A percentile compares a stretch with the other conserved stretches of the same genome.
Evolutionary conservation across 1,284 basidiomycete species (phyloP).

Genomic region (Apiotrichum gracile): DNA sequence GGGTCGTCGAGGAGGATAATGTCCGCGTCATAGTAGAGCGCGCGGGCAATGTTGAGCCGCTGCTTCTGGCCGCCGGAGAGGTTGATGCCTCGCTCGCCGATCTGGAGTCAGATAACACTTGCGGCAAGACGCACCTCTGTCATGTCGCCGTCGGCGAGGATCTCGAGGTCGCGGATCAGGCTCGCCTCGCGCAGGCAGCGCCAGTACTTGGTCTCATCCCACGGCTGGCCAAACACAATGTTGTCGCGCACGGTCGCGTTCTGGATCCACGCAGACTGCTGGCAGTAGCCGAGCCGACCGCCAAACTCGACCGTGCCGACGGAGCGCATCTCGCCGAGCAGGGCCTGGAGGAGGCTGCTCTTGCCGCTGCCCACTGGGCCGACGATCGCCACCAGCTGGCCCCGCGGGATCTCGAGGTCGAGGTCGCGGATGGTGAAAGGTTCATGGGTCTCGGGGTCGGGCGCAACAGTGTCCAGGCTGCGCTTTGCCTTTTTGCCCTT

Average conservation of each 20-base stretch:
- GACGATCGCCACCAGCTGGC: slow-evolving; percentile 60
- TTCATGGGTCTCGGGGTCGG: not conserved
- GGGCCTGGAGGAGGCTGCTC: slow-evolving; percentile 62
- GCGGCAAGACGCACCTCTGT: slow-evolving; percentile 52
- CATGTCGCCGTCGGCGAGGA: slow-evolving; percentile 66
- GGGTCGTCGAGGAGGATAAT: slow-evolving; percentile 83
- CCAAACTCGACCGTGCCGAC: slow-evolving; percentile 58
- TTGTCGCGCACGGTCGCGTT: slow-evolving; percentile 61
- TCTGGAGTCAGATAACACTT: slow-evolving; percentile 59
- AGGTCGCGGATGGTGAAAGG: slow-evolving; percentile 56
- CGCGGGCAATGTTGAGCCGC: slow-evolving; percentile 62
- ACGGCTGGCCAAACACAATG: slow-evolving; percentile 62
- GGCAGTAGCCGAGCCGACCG: slow-evolving; percentile 70
- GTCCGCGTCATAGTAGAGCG: slow-evolving; percentile 76
- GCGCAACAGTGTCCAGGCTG: not conserved
- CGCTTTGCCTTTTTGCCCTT: not conserved
- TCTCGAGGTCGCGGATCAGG: slow-evolving; percentile 62
- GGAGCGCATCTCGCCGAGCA: slow-evolving; percentile 65
- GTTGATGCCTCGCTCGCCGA: slow-evolving; percentile 46
- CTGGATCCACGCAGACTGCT: slow-evolving; percentile 77
- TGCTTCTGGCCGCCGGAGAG: slow-evolving; percentile 44
- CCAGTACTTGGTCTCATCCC: slow-evolving; percentile 66
- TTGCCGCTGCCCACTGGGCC: slow-evolving; percentile 56
- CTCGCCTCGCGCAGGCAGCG: slow-evolving; percentile 58
- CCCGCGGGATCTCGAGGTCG: slow-evolving; percentile 55